These are phyloP conservation scores for Rhizopogon sp. DNA, from an alignment of 768 basidiomycete genomes.

Conservation along the genomic window DNA sequence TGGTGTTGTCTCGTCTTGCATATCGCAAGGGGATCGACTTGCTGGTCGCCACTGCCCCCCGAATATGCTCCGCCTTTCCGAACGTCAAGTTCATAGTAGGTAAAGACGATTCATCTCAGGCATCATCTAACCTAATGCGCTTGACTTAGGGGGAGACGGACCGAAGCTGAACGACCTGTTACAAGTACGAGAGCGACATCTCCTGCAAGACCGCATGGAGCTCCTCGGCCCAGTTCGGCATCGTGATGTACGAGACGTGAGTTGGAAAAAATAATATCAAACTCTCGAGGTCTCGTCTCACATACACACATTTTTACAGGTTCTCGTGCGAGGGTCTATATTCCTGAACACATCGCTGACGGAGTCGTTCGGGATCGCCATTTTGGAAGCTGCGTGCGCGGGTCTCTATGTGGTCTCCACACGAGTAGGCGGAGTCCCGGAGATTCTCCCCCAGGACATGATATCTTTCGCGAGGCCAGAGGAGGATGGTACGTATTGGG, in stretches of 20 bases:
- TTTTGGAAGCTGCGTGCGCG: constrained; percentile 92
- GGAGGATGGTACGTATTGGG: constrained; percentile 68
- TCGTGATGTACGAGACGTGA: constrained; percentile 76
- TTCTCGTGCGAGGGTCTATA: constrained; percentile 83
- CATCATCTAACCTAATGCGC: background rate
- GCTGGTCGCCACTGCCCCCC: constrained; percentile 86
- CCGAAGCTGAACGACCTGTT: constrained; percentile 92
- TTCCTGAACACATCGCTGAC: constrained; percentile 95
- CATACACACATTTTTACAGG: constrained; percentile 34
- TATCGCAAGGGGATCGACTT: constrained; percentile 97
- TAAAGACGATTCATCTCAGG: constrained; percentile 22
- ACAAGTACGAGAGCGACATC: constrained; percentile 91
- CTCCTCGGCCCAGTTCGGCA: constrained; percentile 79
- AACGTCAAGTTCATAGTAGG: constrained; percentile 88
- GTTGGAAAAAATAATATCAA: constrained; percentile 15
- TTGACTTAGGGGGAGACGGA: constrained; percentile 80
- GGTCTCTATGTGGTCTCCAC: constrained; percentile 95
- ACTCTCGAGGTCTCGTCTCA: background rate
- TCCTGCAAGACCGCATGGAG: constrained; percentile 88
- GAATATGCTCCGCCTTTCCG: constrained; percentile 80
- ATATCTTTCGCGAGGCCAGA: constrained; percentile 93
- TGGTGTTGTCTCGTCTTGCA: constrained; percentile 84
- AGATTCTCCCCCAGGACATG: constrained; percentile 91
- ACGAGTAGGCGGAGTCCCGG: constrained; percentile 91
- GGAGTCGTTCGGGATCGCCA: constrained; percentile 96